Evolutionary conservation across 495 filamentous ascomycete species (phyloP).

Genomic region (Symbiotaphrina buchneri): DNA sequence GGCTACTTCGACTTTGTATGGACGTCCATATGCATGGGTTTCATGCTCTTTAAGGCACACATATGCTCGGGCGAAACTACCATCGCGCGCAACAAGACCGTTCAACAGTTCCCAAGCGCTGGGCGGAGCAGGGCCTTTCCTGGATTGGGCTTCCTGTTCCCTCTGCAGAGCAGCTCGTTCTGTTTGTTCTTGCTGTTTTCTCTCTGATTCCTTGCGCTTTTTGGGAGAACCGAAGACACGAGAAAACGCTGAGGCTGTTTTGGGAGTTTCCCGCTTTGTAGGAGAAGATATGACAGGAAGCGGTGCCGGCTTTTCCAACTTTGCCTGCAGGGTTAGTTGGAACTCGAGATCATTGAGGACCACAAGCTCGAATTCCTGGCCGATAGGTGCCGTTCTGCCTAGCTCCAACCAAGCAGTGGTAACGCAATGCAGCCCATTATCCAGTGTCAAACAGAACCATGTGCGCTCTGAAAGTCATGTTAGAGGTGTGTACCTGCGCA

Average conservation of each 20-base stretch:
- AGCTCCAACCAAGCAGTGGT: conserved; percentile 91
- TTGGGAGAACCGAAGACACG: conserved; percentile 84
- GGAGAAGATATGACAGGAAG: conserved; percentile 27
- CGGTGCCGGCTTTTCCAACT: conserved; percentile 57
- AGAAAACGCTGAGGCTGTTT: conserved; percentile 68
- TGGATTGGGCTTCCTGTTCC: conserved; percentile 41
- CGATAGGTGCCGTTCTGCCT: conserved; percentile 81
- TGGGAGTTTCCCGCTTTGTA: conserved; percentile 27
- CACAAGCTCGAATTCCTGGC: conserved; percentile 94
- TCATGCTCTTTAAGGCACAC: conserved; percentile 87
- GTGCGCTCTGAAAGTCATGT: conserved; percentile 51
- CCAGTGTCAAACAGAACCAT: conserved; percentile 82
- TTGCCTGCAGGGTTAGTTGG: conserved; percentile 87
- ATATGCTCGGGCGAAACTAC: conserved; percentile 83
- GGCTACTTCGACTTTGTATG: conserved; percentile 66
- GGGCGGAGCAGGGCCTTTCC: conserved; percentile 25
- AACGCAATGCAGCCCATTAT: conserved; percentile 94
- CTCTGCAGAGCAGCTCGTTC: conserved; percentile 35
- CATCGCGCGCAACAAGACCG: conserved; percentile 67
- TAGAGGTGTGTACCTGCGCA: not conserved
- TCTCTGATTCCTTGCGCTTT: conserved; percentile 82
- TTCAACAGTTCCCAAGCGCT: conserved; percentile 75
- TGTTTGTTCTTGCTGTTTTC: conserved; percentile 55
- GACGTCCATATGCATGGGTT: conserved; percentile 59
- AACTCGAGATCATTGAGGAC: conserved; percentile 94